These are phyloP conservation scores for Carex arenaria DNA, from an alignment of 202 grass and related monocot genomes.

Conservation along the genomic window DNA sequence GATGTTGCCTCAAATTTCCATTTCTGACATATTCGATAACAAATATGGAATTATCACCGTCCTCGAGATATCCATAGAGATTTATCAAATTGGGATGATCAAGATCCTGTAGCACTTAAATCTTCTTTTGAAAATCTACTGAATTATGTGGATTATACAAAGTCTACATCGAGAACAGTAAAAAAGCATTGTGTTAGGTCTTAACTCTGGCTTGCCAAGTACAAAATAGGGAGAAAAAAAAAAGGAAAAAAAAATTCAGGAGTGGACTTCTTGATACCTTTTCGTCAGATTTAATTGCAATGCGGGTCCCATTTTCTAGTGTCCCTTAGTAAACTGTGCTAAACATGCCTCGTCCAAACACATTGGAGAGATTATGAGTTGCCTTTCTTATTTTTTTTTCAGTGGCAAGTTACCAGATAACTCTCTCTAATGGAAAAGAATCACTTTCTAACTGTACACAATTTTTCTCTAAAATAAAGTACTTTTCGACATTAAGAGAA, in stretches of 20 bases:
- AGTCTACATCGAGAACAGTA: too few relatives aligned
- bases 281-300: constrained; percentile 23
- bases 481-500: too few relatives aligned
- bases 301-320: constrained; percentile 3
- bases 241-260: too few relatives aligned
- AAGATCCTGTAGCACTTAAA: constrained; percentile 4
- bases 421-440: not conserved
- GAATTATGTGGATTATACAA: too few relatives aligned
- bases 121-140: constrained; percentile 22
- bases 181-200: too few relatives aligned
- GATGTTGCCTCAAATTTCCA: constrained; percentile 33
- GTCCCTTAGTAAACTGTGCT: constrained; percentile 12
- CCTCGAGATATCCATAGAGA: constrained; percentile 21
- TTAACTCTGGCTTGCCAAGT: not conserved
- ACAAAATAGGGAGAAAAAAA: not conserved
- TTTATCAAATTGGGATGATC: constrained; percentile 28
- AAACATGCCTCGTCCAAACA: constrained; percentile 18
- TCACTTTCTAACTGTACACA: too few relatives aligned
- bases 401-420: too few relatives aligned
- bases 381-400: not conserved
- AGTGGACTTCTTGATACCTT: constrained; percentile 20
- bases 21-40: constrained; percentile 21
- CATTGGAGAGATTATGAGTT: not conserved
- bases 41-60: constrained; percentile 17
- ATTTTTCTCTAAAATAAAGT: too few relatives aligned